Conservation (phyloP, 805 yeast species). For the Saccharomycopsis malanga region DNA sequence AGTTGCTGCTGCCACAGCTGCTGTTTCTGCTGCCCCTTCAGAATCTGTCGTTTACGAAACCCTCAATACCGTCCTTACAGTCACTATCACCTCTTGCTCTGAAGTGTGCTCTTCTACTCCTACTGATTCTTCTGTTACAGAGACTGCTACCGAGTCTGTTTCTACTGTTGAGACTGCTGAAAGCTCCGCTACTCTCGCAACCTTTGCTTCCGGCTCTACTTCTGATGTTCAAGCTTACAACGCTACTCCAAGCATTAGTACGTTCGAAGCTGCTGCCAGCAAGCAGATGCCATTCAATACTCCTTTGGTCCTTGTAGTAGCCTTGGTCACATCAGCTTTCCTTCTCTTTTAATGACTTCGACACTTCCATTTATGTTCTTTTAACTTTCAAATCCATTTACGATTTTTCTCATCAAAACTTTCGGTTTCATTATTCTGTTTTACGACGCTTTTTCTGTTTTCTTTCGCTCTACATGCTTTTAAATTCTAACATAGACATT, state of each 20-base stretch:
- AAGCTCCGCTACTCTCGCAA: background rate
- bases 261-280: slow-evolving; percentile 1
- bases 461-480: too few relatives aligned
- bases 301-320: background rate
- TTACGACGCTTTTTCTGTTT: too few relatives aligned
- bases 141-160: background rate
- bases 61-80: background rate
- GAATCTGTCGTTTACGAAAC: background rate
- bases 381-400: too few relatives aligned
- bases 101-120: background rate
- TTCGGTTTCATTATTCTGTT: too few relatives aligned
- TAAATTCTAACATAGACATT: too few relatives aligned
- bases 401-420: too few relatives aligned
- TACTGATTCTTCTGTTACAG: background rate
- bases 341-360: too few relatives aligned
- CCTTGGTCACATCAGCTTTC: background rate
- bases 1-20: slow-evolving; percentile 19
- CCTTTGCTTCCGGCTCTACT: background rate
- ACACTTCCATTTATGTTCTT: too few relatives aligned
- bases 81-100: background rate
- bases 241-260: background rate
- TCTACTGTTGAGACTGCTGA: background rate
- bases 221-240: background rate
- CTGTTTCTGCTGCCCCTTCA: background rate
- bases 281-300: background rate